These are phyloP conservation scores for Pseudotsuga menziesii DNA, from an alignment of 75 land plant species.

Conservation along the genomic window DNA sequence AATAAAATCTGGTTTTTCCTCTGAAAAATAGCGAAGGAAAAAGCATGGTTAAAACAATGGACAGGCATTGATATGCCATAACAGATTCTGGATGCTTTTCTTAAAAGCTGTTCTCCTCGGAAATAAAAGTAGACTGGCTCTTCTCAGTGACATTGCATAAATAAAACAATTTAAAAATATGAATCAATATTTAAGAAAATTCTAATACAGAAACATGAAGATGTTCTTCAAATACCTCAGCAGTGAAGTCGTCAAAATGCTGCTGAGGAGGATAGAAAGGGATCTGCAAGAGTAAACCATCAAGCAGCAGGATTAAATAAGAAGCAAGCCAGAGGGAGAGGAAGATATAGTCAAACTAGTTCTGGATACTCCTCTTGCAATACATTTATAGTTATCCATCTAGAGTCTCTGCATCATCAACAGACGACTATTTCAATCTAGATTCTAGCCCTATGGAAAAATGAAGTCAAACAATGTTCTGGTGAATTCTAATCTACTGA, in stretches of 20 bases:
- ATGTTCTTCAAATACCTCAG: constrained; percentile 39
- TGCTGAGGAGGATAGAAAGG: constrained; percentile 99
- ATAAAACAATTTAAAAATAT: not conserved
- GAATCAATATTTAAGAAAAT: not conserved
- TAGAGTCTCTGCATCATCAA: not conserved
- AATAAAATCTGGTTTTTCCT: not conserved
- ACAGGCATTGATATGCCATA: not conserved
- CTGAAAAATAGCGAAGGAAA: not conserved
- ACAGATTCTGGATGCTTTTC: not conserved
- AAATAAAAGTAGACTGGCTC: not conserved
- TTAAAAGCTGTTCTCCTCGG: not conserved
- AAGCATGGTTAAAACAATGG: not conserved
- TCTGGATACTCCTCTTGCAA: not conserved
- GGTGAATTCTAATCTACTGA: constrained; percentile 14
- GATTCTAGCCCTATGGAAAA: not conserved
- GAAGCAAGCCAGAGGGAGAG: not conserved
- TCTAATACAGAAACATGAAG: not conserved
- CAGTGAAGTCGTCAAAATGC: constrained; percentile 63
- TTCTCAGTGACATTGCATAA: not conserved
- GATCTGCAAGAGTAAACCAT: constrained; percentile 43
- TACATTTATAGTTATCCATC: not conserved
- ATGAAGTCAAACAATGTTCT: not conserved
- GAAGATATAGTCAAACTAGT: not conserved
- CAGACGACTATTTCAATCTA: not conserved
- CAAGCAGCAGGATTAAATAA: not conserved